These are phyloP conservation scores for Penicillium verrucosum DNA, from an alignment of 2,329 filamentous ascomycete species.

Conservation along the genomic window DNA sequence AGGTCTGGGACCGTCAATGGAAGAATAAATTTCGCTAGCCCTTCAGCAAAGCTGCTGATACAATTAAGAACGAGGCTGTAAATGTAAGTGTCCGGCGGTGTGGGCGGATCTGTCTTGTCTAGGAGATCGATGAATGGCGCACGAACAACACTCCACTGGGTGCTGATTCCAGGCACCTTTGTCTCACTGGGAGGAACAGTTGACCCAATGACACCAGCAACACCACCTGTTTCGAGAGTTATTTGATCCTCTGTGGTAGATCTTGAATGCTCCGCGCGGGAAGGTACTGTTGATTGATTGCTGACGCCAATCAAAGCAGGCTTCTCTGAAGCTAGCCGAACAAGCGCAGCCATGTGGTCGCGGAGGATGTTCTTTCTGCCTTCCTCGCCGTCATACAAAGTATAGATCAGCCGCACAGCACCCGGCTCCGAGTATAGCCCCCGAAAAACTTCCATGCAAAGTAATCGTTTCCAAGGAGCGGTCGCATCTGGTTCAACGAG, in stretches of 20 bases:
- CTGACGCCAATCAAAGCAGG: slow-evolving; percentile 84
- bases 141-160: slow-evolving; percentile 83
- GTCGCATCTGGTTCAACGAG: slow-evolving; percentile 80
- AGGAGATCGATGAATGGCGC: slow-evolving; percentile 90
- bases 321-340: slow-evolving; percentile 89
- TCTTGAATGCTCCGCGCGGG: slow-evolving; percentile 55
- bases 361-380: slow-evolving; percentile 73
- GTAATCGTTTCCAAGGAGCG: slow-evolving; percentile 76
- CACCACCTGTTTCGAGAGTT: slow-evolving; percentile 82
- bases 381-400: slow-evolving; percentile 70
- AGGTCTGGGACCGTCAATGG: slow-evolving; percentile 81
- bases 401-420: slow-evolving; percentile 75
- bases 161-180: slow-evolving; percentile 73
- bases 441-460: slow-evolving; percentile 89
- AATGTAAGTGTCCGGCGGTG: slow-evolving; percentile 86
- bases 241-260: slow-evolving; percentile 70
- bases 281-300: slow-evolving; percentile 80
- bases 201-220: slow-evolving; percentile 80
- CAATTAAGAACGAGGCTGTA: slow-evolving; percentile 87
- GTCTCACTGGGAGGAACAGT: slow-evolving; percentile 64
- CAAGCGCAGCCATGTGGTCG: slow-evolving; percentile 80
- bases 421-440: slow-evolving; percentile 78
- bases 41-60: slow-evolving; percentile 85
- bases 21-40: slow-evolving; percentile 86
- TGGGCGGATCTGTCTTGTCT: slow-evolving; percentile 82